A percentile compares a stretch with the other conserved stretches of the same genome.
phyloP scores from a whole-genome alignment of 116 monocot genomes.

The Trichopus zeylanicus region DNA sequence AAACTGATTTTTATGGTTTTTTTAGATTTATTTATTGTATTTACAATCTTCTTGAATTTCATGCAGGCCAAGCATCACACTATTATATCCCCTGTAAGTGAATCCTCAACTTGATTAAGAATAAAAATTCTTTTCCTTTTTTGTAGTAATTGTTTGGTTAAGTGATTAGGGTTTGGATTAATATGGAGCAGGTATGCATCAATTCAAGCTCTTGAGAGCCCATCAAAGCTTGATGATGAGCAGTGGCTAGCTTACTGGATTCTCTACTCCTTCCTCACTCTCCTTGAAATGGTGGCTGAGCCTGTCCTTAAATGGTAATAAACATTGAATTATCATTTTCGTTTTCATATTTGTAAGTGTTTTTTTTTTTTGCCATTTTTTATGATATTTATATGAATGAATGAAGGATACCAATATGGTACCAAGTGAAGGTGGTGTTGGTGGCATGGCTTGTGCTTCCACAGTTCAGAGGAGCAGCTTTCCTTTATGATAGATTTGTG shows the following conservation, averaged over 20 bases:
- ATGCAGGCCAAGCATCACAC: slow-evolving; percentile 48
- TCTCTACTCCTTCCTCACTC: slow-evolving; percentile 49
- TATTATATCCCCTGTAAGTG: slow-evolving; percentile 75
- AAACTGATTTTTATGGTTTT: neutral
- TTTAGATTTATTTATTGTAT: neutral
- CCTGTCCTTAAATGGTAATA: slow-evolving; percentile 38
- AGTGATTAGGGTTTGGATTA: neutral
- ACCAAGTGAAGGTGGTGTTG: slow-evolving; percentile 40
- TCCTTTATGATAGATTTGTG: slow-evolving; percentile 27
- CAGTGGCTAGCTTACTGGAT: slow-evolving; percentile 70
- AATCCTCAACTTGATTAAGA: neutral
- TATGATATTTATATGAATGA: neutral
- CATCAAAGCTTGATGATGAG: slow-evolving; percentile 54
- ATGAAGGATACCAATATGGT: slow-evolving; percentile 36
- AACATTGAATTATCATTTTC: neutral
- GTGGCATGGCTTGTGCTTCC: slow-evolving; percentile 64
- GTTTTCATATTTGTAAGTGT: neutral
- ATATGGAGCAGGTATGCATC: slow-evolving; percentile 38
- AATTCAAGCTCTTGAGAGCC: slow-evolving; percentile 46
- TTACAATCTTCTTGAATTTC: neutral
- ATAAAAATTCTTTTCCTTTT: neutral
- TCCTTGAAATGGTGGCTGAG: slow-evolving; percentile 42
- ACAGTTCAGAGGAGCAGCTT: slow-evolving; percentile 69
- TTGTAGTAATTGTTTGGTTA: neutral
- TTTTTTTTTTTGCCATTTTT: neutral